A percentile compares a stretch with the other conserved stretches of the same genome.
phyloP scores from a whole-genome alignment of 164 flowering plant species.

The Annona cherimola region DNA sequence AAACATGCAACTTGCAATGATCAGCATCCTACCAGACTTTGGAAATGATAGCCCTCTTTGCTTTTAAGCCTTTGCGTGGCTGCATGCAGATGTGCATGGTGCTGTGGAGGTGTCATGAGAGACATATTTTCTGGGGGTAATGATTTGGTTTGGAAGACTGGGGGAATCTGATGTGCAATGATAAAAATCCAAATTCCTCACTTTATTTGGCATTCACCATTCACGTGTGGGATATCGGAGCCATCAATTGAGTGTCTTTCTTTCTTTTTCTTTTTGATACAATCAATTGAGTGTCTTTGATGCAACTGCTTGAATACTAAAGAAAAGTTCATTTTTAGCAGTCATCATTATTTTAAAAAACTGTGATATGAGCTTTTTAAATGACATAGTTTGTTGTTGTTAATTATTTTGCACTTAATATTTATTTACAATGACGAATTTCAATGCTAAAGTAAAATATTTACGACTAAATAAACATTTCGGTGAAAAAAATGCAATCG shows the following conservation, averaged over 20 bases:
- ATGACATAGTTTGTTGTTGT: too few species aligned
- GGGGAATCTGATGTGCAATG: background rate
- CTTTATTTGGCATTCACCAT: background rate
- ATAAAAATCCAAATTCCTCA: background rate
- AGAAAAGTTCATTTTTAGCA: too few species aligned
- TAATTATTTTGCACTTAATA: too few species aligned
- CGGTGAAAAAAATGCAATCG: too few species aligned
- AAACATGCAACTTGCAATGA: background rate
- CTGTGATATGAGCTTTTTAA: too few species aligned
- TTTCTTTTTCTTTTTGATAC: too few species aligned
- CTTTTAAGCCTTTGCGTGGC: background rate
- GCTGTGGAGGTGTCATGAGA: slow-evolving; percentile 24
- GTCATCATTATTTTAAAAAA: too few species aligned
- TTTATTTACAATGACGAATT: too few species aligned
- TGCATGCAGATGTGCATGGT: slow-evolving; percentile 46
- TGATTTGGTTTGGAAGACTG: slow-evolving; percentile 45
- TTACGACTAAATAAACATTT: too few species aligned
- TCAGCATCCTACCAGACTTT: background rate
- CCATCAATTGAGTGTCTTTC: background rate
- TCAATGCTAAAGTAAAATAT: too few species aligned
- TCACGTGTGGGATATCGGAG: background rate
- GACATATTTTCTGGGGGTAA: slow-evolving; percentile 62
- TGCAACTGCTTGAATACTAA: too few species aligned
- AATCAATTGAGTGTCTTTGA: too few species aligned
- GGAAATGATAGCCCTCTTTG: background rate